Evolutionary conservation across 805 yeast genomes (phyloP).

Genomic region (Metschnikowia kofuensis): DNA sequence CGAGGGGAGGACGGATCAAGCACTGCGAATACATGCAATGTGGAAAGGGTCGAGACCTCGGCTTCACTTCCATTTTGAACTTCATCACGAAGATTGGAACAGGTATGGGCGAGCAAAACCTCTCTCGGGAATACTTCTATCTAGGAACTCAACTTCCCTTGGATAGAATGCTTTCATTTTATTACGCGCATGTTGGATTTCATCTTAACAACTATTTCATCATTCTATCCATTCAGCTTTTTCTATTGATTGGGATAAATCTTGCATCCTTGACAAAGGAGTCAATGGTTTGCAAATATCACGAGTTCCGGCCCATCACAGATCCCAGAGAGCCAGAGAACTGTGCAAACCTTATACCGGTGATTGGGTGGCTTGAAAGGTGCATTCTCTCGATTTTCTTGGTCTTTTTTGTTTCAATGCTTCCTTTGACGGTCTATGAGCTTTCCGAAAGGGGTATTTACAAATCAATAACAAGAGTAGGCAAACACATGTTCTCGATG

Average conservation of each 20-base stretch:
- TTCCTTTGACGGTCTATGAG: constrained; percentile 78
- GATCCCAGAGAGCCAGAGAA: constrained; percentile 66
- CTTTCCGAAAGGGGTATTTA: constrained; percentile 78
- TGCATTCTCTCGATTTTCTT: constrained; percentile 77
- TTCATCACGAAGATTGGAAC: constrained; percentile 89
- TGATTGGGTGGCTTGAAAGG: constrained; percentile 78
- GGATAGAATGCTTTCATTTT: constrained; percentile 78
- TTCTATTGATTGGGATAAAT: constrained; percentile 67
- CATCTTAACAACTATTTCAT: constrained; percentile 79
- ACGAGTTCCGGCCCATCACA: constrained; percentile 63
- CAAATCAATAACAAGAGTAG: constrained; percentile 68
- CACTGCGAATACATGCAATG: constrained; percentile 87
- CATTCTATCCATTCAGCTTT: constrained; percentile 69
- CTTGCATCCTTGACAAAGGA: constrained; percentile 73
- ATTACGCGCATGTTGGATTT: constrained; percentile 86
- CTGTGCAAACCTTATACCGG: constrained; percentile 72
- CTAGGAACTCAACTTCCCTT: constrained; percentile 77
- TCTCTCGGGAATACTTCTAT: constrained; percentile 79
- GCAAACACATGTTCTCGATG: constrained; percentile 64
- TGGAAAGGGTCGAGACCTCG: constrained; percentile 89
- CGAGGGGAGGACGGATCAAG: constrained; percentile 85
- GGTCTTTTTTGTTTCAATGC: constrained; percentile 75
- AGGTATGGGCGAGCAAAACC: constrained; percentile 90
- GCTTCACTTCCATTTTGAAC: constrained; percentile 81
- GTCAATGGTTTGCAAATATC: constrained; percentile 63